These are phyloP conservation scores for Aspergillus mulundensis DNA, from an alignment of 495 filamentous ascomycete genomes.

Conservation along the genomic window DNA sequence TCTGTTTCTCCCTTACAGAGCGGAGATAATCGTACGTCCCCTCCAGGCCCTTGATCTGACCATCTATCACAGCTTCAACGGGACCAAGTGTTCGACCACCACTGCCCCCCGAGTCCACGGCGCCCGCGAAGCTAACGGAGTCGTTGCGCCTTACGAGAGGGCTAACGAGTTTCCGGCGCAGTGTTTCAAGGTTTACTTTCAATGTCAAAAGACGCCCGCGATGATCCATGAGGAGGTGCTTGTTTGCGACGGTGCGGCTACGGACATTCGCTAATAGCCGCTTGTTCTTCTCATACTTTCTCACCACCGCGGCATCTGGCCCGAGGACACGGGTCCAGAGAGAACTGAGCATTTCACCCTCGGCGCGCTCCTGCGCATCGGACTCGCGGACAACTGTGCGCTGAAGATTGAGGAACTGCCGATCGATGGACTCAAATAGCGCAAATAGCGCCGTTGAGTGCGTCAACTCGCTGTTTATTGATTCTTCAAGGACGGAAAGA, in stretches of 20 bases:
- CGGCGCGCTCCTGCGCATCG: slow-evolving; percentile 70
- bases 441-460: slow-evolving; percentile 72
- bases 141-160: slow-evolving; percentile 71
- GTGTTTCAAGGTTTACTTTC: slow-evolving; percentile 73
- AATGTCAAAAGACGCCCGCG: slow-evolving; percentile 73
- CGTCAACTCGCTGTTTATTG: slow-evolving; percentile 75
- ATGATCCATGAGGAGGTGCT: slow-evolving; percentile 76
- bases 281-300: slow-evolving; percentile 87
- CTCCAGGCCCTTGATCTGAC: slow-evolving; percentile 78
- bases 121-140: slow-evolving; percentile 39
- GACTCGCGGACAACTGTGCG: slow-evolving; percentile 81
- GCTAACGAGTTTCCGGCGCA: slow-evolving; percentile 72
- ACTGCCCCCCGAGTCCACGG: slow-evolving; percentile 26
- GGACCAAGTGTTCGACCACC: slow-evolving; percentile 58
- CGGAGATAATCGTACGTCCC: slow-evolving; percentile 72
- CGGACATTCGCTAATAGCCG: slow-evolving; percentile 69
- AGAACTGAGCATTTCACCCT: slow-evolving; percentile 74
- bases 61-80: slow-evolving; percentile 58
- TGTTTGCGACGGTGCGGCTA: slow-evolving; percentile 78
- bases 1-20: slow-evolving; percentile 69
- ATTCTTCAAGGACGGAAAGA: slow-evolving; percentile 79
- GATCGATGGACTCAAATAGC: slow-evolving; percentile 83
- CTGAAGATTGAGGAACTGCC: slow-evolving; percentile 81
- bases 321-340: slow-evolving; percentile 84
- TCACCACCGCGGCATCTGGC: slow-evolving; percentile 61